Conservation (phyloP, 257 asterid species). For the Salvia hispanica region DNA sequence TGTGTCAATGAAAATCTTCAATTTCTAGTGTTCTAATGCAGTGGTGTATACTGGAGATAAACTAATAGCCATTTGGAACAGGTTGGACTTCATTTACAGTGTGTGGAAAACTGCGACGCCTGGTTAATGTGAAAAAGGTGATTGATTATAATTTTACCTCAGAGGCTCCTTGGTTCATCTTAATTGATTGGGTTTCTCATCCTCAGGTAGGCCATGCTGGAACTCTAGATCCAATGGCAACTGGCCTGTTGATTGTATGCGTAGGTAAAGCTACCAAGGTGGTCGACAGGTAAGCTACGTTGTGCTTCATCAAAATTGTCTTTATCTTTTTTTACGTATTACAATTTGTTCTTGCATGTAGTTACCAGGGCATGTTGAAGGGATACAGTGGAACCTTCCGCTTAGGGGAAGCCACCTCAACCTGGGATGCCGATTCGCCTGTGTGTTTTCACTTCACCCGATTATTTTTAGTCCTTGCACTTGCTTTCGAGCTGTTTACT, state of each 20-base stretch:
- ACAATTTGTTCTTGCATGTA: constrained; percentile 35
- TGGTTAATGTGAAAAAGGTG: constrained; percentile 91
- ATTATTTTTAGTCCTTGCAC: constrained; percentile 4
- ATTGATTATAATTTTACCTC: constrained; percentile 29
- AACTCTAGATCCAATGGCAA: constrained; percentile 98
- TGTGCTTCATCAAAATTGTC: neutral
- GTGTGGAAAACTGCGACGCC: constrained; percentile 93
- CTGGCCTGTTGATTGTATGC: constrained; percentile 92
- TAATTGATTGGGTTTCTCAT: constrained; percentile 28
- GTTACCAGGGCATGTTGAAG: constrained; percentile 95
- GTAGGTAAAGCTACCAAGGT: constrained; percentile 94
- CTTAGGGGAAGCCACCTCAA: constrained; percentile 96
- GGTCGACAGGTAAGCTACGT: constrained; percentile 71
- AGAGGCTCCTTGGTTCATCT: neutral
- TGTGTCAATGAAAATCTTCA: constrained; percentile 5
- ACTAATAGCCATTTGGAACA: constrained; percentile 48
- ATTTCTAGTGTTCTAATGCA: neutral
- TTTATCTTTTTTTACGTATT: constrained; percentile 15
- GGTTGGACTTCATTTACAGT: constrained; percentile 99
- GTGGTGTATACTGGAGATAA: constrained; percentile 4
- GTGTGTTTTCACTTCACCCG: constrained; percentile 47
- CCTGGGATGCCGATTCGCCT: constrained; percentile 98
- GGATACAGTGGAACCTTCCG: constrained; percentile 97
- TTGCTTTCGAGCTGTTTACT: constrained; percentile 2
- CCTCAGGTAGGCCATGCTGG: constrained; percentile 99